Conservation (phyloP, 176 grass and related monocot genomes). For the Phragmites australis region DNA sequence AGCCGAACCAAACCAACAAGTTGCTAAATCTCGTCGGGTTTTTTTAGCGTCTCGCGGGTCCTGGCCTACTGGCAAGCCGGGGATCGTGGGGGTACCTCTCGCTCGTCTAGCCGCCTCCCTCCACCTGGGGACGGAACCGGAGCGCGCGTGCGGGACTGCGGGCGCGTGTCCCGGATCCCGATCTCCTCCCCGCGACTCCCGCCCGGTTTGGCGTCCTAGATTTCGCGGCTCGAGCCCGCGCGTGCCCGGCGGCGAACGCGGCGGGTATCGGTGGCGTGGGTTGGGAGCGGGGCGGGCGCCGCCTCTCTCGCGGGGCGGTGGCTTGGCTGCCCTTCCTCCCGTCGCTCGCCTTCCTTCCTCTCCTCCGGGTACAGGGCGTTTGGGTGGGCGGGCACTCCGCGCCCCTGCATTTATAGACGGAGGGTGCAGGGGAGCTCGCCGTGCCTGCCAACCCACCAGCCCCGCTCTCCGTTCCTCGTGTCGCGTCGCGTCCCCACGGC, state of each 20-base stretch:
- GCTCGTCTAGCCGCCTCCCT: conserved; percentile 28
- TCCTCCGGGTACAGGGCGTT: conserved; percentile 35
- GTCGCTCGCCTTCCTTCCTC: conserved; percentile 40
- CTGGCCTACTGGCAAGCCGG: conserved; percentile 3
- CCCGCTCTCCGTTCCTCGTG: background rate
- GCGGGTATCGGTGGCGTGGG: background rate
- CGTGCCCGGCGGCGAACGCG: conserved; percentile 13
- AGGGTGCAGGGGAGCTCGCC: background rate
- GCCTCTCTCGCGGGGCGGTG: conserved; percentile 1
- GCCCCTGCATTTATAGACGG: conserved; percentile 50
- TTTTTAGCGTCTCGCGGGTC: conserved; percentile 20
- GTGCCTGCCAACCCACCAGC: conserved; percentile 38
- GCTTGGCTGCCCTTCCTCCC: conserved; percentile 9
- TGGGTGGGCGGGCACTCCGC: background rate
- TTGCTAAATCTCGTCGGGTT: conserved; percentile 25
- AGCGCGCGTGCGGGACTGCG: background rate
- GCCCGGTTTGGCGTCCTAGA: conserved; percentile 7
- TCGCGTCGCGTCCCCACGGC: conserved; percentile 23
- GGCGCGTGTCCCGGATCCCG: background rate
- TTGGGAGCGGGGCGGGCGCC: conserved; percentile 26
- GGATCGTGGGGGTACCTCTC: conserved; percentile 44
- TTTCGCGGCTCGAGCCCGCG: background rate
- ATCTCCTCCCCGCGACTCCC: conserved; percentile 8
- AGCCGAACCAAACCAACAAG: conserved; percentile 14
- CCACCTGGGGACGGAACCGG: conserved; percentile 23